Percentiles rank a stretch among this genome's conserved stretches.
These are phyloP conservation scores for Nigrograna mackinnonii DNA, from an alignment of 2,329 filamentous ascomycete species.

Conservation along the genomic window DNA sequence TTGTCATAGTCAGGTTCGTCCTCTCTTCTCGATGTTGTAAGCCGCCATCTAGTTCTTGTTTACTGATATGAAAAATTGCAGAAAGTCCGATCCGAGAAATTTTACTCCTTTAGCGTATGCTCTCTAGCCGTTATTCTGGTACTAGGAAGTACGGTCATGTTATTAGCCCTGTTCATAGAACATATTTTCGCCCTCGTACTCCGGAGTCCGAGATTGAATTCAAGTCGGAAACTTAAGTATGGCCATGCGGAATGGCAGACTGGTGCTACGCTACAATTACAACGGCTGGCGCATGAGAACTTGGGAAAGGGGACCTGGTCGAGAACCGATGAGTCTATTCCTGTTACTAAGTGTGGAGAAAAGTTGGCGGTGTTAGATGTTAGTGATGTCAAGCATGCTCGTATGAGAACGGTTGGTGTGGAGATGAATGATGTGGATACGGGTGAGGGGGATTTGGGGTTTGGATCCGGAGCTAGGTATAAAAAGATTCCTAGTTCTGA, in stretches of 20 bases:
- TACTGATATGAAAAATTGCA: too few relatives aligned
- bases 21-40: too few relatives aligned
- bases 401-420: too few relatives aligned
- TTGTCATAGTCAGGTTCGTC: too few relatives aligned
- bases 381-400: slow-evolving; percentile 6
- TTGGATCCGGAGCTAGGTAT: too few relatives aligned
- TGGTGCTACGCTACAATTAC: slow-evolving; percentile 19
- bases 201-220: too few relatives aligned
- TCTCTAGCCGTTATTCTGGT: slow-evolving; percentile 2
- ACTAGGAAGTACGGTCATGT: slow-evolving; percentile 5
- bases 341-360: slow-evolving; percentile 11
- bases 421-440: too few relatives aligned
- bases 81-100: too few relatives aligned
- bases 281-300: slow-evolving; percentile 22
- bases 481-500: too few relatives aligned
- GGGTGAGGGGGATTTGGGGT: too few relatives aligned
- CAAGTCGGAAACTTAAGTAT: slow-evolving; percentile 2
- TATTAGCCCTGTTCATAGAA: background rate
- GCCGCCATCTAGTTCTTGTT: too few relatives aligned
- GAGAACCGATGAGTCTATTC: slow-evolving; percentile 6
- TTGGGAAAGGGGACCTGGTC: slow-evolving; percentile 20
- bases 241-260: slow-evolving; percentile 20
- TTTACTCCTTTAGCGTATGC: slow-evolving; percentile 8
- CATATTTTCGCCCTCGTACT: background rate
- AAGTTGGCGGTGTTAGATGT: background rate